Conservation (phyloP, 768 basidiomycete genomes). For the Arthromyces matolae region DNA sequence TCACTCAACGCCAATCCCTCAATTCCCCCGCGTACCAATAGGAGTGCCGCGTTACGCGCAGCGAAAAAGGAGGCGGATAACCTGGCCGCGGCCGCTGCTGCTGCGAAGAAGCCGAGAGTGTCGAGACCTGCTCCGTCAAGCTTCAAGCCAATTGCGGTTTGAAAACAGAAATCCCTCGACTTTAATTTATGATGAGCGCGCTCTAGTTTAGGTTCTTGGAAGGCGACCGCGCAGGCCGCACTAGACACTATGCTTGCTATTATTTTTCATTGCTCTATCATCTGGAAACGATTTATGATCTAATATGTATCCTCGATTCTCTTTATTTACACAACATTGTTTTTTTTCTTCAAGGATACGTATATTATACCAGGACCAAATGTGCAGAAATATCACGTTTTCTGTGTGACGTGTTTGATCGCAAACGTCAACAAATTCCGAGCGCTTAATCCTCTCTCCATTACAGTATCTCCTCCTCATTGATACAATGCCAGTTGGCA, state of each 20-base stretch:
- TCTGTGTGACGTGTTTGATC: constrained; percentile 12
- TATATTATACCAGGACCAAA: too few species aligned
- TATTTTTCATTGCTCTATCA: not conserved
- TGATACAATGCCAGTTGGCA: constrained; percentile 72
- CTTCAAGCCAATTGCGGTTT: constrained; percentile 33
- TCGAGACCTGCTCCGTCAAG: constrained; percentile 36
- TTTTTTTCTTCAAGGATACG: not conserved
- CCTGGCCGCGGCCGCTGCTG: constrained; percentile 38
- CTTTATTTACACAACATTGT: not conserved
- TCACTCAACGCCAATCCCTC: constrained; percentile 40
- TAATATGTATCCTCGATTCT: not conserved
- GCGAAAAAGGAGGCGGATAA: constrained; percentile 62
- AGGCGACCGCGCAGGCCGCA: not conserved
- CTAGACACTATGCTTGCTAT: not conserved
- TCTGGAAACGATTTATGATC: too few species aligned
- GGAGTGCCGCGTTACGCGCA: constrained; percentile 65
- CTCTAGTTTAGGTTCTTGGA: constrained; percentile 2
- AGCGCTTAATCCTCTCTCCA: not conserved
- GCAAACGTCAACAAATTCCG: too few species aligned
- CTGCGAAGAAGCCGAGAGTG: constrained; percentile 30
- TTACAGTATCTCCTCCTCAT: not conserved
- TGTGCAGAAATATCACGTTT: not conserved
- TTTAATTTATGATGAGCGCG: too few species aligned
- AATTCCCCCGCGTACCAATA: constrained; percentile 69
- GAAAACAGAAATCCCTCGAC: too few species aligned